Conservation (phyloP, 1,284 basidiomycete genomes). For the Leccinum ponderosum region DNA sequence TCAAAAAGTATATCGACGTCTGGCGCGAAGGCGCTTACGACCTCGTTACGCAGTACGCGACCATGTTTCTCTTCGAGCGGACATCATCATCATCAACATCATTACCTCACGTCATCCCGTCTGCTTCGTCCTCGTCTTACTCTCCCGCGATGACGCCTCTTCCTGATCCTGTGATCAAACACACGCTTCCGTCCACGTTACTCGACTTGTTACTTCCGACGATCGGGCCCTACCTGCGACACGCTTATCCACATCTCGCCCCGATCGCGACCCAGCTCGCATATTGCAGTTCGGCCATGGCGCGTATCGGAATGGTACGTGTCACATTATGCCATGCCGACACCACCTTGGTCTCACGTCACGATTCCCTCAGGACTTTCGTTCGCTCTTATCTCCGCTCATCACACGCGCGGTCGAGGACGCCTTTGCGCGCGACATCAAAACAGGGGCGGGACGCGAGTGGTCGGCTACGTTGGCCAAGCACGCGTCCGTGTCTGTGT, state of each 20-base stretch:
- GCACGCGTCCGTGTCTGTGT: conserved; percentile 3
- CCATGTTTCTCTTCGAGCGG: conserved; percentile 80
- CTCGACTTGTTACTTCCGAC: conserved; percentile 62
- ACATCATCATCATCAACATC: conserved; percentile 20
- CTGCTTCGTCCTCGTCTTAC: conserved; percentile 14
- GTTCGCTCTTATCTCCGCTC: conserved; percentile 29
- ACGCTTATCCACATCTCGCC: conserved; percentile 57
- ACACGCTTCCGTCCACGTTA: conserved; percentile 40
- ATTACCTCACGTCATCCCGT: background rate
- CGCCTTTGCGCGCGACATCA: conserved; percentile 31
- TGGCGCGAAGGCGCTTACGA: conserved; percentile 95
- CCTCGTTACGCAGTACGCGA: conserved; percentile 84
- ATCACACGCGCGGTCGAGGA: conserved; percentile 34
- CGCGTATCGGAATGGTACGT: conserved; percentile 75
- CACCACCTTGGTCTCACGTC: background rate
- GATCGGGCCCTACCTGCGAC: conserved; percentile 56
- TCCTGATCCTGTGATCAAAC: conserved; percentile 26
- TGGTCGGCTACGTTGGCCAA: conserved; percentile 27
- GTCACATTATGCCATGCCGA: background rate
- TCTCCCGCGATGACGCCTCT: conserved; percentile 17
- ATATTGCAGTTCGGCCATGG: conserved; percentile 90
- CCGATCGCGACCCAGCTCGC: conserved; percentile 89
- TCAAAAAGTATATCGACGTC: conserved; percentile 86
- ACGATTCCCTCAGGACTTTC: conserved; percentile 26
- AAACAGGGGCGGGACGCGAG: conserved; percentile 28